phyloP scores from a whole-genome alignment of 2,329 filamentous ascomycete species.

The Botrytis porri region DNA sequence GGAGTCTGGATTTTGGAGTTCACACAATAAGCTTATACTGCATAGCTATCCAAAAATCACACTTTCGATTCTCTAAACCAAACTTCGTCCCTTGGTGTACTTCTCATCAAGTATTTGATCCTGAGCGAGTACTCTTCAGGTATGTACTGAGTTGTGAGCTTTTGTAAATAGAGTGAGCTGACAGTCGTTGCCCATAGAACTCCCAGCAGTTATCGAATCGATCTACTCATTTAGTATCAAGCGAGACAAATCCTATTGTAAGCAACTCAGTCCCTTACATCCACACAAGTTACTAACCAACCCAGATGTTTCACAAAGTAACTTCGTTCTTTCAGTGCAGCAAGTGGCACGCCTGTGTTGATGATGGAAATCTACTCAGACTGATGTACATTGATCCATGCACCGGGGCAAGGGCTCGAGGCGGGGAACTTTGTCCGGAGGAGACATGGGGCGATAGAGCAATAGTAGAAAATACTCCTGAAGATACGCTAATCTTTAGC shows the following conservation, averaged over 20 bases:
- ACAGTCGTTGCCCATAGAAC: not conserved
- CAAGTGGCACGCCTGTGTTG: too few relatives aligned
- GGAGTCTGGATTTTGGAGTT: not conserved
- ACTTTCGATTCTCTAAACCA: not conserved
- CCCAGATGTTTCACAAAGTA: too few relatives aligned
- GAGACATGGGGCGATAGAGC: too few relatives aligned
- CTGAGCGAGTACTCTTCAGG: not conserved
- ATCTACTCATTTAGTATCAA: not conserved
- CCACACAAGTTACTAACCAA: too few relatives aligned
- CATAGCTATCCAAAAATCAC: not conserved
- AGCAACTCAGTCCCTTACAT: too few relatives aligned
- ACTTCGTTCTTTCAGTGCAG: too few relatives aligned
- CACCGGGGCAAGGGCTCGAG: too few relatives aligned
- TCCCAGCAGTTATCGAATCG: accelerated
- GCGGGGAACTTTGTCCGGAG: too few relatives aligned
- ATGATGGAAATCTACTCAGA: too few relatives aligned
- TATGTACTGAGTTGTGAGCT: accelerated
- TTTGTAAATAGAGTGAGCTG: not conserved
- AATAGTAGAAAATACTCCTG: too few relatives aligned
- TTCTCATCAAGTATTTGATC: not conserved
- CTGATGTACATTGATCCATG: too few relatives aligned
- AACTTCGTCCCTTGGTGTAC: not conserved
- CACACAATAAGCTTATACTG: not conserved
- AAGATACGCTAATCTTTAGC: too few relatives aligned
- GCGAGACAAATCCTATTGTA: not conserved